A percentile compares a stretch with the other conserved stretches of the same genome.
Conservation (phyloP, 768 basidiomycete genomes). For the Naganishia antarctica region DNA sequence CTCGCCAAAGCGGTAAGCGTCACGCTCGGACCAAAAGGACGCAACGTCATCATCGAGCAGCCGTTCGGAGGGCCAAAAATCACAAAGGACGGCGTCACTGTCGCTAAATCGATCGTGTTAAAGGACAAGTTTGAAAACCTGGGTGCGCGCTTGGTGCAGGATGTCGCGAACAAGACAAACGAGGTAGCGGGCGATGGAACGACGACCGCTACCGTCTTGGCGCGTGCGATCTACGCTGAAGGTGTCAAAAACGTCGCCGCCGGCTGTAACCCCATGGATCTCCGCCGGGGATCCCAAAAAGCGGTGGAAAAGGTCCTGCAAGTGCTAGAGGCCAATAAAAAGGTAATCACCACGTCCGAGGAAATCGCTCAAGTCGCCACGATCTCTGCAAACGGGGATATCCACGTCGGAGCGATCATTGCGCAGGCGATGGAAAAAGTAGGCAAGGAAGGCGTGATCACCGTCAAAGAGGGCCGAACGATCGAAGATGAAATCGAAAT, state of each 20-base stretch:
- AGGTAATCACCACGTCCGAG: slow-evolving; percentile 90
- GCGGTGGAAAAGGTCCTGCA: slow-evolving; percentile 93
- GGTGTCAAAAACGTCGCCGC: slow-evolving; percentile 99
- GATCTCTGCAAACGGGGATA: slow-evolving; percentile 74
- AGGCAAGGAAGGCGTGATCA: slow-evolving; percentile 99
- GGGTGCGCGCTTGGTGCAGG: slow-evolving; percentile 89
- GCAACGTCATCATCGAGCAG: slow-evolving; percentile 96
- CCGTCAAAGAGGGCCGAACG: slow-evolving; percentile 96
- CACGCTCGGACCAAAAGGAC: slow-evolving; percentile 93
- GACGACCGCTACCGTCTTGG: slow-evolving; percentile 93
- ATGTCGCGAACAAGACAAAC: slow-evolving; percentile 94
- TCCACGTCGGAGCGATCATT: slow-evolving; percentile 86
- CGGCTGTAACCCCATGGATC: slow-evolving; percentile 95
- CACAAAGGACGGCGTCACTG: slow-evolving; percentile 96
- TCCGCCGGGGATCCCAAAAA: slow-evolving; percentile 93
- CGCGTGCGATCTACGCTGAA: slow-evolving; percentile 95
- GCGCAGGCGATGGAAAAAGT: slow-evolving; percentile 99
- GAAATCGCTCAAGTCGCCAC: slow-evolving; percentile 99
- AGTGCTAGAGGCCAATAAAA: slow-evolving; percentile 79
- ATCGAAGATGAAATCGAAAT: slow-evolving; percentile 99
- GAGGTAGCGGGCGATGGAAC: slow-evolving; percentile 97
- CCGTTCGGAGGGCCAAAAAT: slow-evolving; percentile 64
- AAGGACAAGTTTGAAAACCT: slow-evolving; percentile 99
- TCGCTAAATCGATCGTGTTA: slow-evolving; percentile 87
- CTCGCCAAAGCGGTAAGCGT: slow-evolving; percentile 95